phyloP scores from a whole-genome alignment of 164 flowering plant species.

The Santalum album region DNA sequence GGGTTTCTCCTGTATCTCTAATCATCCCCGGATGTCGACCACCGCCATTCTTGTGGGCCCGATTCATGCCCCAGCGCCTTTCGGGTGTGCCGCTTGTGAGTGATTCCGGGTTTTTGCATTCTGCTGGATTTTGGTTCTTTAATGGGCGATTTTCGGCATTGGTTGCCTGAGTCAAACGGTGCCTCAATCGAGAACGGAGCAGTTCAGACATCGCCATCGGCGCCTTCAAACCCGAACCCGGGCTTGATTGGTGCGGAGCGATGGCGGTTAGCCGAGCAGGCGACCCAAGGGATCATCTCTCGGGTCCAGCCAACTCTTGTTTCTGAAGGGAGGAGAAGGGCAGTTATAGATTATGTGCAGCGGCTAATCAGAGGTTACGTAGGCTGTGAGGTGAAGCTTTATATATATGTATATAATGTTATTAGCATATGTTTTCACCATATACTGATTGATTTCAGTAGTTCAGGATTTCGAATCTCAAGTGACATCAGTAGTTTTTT shows the following conservation, averaged over 20 bases:
- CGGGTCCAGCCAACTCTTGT: constrained; percentile 41
- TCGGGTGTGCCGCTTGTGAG: neutral
- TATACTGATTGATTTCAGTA: no score
- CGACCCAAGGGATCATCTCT: constrained; percentile 30
- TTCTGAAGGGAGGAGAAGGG: constrained; percentile 54
- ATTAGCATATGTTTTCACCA: no score
- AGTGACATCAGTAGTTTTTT: no score
- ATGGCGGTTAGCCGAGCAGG: constrained; percentile 29
- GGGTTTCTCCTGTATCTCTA: no score
- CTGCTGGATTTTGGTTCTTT: neutral
- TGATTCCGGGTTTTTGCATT: neutral
- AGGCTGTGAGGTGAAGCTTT: constrained; percentile 62
- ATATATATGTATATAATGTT: no score
- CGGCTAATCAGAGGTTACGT: constrained; percentile 33
- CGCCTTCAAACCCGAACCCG: constrained; percentile 6
- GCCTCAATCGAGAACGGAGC: constrained; percentile 13
- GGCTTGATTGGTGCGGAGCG: constrained; percentile 11
- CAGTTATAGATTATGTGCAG: constrained; percentile 64
- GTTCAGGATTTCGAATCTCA: no score
- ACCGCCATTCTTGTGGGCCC: neutral
- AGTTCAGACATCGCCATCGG: constrained; percentile 4
- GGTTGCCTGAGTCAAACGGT: constrained; percentile 23
- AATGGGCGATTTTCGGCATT: constrained; percentile 34
- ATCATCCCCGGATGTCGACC: neutral
- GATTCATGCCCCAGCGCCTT: neutral